phyloP scores from a whole-genome alignment of 768 basidiomycete species.

The Phlebiopsis flavidoalba region DNA sequence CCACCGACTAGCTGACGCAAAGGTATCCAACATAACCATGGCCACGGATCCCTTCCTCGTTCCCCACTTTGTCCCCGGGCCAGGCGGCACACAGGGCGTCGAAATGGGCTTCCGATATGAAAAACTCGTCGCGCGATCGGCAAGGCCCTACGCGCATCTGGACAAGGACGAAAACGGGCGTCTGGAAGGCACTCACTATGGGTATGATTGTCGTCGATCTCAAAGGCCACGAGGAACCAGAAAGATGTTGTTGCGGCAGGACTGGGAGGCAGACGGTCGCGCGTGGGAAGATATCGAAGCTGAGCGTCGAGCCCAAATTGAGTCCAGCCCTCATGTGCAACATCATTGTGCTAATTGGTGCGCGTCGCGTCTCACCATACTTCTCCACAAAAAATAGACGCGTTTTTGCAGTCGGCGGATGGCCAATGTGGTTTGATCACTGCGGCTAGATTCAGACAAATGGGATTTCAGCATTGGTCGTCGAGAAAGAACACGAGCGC shows the following conservation, averaged over 20 bases:
- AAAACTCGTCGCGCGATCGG: constrained; percentile 24
- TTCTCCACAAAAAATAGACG: background rate
- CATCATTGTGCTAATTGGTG: constrained; percentile 40
- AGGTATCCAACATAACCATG: constrained; percentile 20
- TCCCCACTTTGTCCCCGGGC: constrained; percentile 9
- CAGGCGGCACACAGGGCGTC: constrained; percentile 22
- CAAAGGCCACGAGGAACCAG: constrained; percentile 30
- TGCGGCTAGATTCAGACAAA: constrained; percentile 37
- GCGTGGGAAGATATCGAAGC: constrained; percentile 36
- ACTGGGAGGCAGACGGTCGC: constrained; percentile 35
- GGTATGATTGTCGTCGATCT: constrained; percentile 30
- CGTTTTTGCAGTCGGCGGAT: constrained; percentile 33
- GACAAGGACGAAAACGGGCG: constrained; percentile 14
- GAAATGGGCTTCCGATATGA: constrained; percentile 34
- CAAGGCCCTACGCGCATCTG: constrained; percentile 32
- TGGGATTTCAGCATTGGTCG: constrained; percentile 34
- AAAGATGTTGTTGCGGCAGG: constrained; percentile 22
- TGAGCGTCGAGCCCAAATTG: constrained; percentile 32
- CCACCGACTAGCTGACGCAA: background rate
- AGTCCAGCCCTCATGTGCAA: constrained; percentile 44
- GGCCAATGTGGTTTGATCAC: constrained; percentile 38
- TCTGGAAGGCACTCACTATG: constrained; percentile 34
- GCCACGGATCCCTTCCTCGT: constrained; percentile 19
- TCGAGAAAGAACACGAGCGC: constrained; percentile 27
- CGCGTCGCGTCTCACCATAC: background rate